phyloP scores from a whole-genome alignment of 768 basidiomycete species.

The Amanita molliuscula region DNA sequence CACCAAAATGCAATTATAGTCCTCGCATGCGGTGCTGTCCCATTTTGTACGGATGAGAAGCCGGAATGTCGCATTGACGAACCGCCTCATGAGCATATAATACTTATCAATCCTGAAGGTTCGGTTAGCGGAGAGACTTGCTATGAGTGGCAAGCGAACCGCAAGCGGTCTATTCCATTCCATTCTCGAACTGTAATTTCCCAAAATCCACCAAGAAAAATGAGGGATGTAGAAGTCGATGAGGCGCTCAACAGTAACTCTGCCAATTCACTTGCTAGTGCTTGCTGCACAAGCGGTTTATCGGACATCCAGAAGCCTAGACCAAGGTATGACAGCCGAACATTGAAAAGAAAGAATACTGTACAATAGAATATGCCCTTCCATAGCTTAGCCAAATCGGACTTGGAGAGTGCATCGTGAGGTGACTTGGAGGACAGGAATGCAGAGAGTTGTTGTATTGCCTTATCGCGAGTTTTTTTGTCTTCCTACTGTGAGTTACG shows the following conservation, averaged over 20 bases:
- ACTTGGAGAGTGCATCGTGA: constrained; percentile 47
- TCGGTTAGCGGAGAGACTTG: constrained; percentile 8
- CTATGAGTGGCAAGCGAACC: constrained; percentile 37
- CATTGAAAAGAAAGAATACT: constrained; percentile 13
- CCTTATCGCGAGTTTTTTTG: constrained; percentile 87
- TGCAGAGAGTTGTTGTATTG: constrained; percentile 63
- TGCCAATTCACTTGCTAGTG: constrained; percentile 77
- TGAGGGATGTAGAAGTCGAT: constrained; percentile 44
- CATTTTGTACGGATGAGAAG: constrained; percentile 66
- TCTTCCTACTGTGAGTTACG: constrained; percentile 34
- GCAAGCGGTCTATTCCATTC: constrained; percentile 82
- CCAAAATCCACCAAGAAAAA: constrained; percentile 89
- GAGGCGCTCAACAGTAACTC: constrained; percentile 68
- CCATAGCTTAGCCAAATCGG: constrained; percentile 90
- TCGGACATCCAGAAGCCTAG: constrained; percentile 99
- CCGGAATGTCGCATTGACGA: constrained; percentile 77
- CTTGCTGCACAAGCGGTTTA: constrained; percentile 93
- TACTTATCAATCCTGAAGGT: constrained; percentile 85
- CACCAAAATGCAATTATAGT: constrained; percentile 63
- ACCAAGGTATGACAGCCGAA: neutral
- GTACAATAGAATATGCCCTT: constrained; percentile 96
- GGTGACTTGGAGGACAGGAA: constrained; percentile 65
- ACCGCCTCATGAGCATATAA: constrained; percentile 88
- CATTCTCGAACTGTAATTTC: constrained; percentile 84
- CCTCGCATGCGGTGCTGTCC: constrained; percentile 41